These are phyloP conservation scores for Fistulinella staudtii DNA, from an alignment of 1,284 basidiomycete genomes.

Conservation along the genomic window DNA sequence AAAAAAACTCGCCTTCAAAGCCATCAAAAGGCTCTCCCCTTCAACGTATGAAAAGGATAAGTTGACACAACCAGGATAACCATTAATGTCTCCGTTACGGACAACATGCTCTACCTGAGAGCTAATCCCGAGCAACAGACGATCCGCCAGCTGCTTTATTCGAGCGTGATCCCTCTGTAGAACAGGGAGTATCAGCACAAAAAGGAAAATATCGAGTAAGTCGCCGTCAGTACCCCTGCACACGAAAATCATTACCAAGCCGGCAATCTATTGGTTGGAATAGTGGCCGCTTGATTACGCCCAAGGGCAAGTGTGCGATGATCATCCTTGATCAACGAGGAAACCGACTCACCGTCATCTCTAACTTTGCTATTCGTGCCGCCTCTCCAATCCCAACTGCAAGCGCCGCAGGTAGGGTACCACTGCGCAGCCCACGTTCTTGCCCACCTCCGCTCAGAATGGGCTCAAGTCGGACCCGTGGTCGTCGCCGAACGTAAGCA, in stretches of 20 bases:
- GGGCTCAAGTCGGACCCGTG: conserved; percentile 92
- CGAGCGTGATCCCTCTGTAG: conserved; percentile 79
- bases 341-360: conserved; percentile 80
- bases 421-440: conserved; percentile 92
- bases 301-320: conserved; percentile 36
- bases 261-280: too few relatives aligned
- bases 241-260: conserved; percentile 62
- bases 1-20: conserved; percentile 77
- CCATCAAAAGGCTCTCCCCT: conserved; percentile 97
- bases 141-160: conserved; percentile 74
- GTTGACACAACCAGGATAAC: conserved; percentile 93
- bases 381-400: conserved; percentile 96
- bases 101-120: conserved; percentile 86
- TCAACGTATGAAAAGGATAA: conserved; percentile 97
- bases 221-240: conserved; percentile 87
- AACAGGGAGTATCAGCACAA: conserved; percentile 10
- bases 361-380: conserved; percentile 84
- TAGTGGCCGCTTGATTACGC: conserved; percentile 39
- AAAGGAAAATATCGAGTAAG: conserved; percentile 9
- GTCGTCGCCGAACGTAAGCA: conserved; percentile 89
- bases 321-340: conserved; percentile 46
- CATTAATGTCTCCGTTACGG: conserved; percentile 87
- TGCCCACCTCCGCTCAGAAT: conserved; percentile 96
- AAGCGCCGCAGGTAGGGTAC: conserved; percentile 88
- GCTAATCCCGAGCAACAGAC: conserved; percentile 81